A percentile compares a stretch with the other conserved stretches of the same genome.
Conservation (phyloP, 257 asterid species). For the Henckelia pumila region DNA sequence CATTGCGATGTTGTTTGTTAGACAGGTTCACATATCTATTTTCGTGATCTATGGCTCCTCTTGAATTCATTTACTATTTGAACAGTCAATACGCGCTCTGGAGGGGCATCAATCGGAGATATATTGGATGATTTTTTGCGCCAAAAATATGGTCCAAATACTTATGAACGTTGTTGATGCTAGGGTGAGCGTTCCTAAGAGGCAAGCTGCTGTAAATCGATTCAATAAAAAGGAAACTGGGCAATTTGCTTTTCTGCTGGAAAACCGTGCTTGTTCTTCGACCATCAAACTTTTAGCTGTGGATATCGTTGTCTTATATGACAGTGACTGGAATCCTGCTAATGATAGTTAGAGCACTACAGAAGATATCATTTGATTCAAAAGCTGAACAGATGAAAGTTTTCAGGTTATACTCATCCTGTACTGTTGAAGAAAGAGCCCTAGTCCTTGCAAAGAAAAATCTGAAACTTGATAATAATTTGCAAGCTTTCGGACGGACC, state of each 20-base stretch:
- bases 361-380: constrained; percentile 56
- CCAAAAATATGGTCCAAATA: constrained; percentile 56
- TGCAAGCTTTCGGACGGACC: constrained; percentile 45
- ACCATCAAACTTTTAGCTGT: constrained; percentile 51
- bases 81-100: constrained; percentile 53
- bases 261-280: constrained; percentile 76
- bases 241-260: constrained; percentile 72
- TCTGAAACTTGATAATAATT: constrained; percentile 42
- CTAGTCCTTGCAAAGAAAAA: constrained; percentile 63
- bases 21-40: constrained; percentile 7
- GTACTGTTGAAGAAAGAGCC: constrained; percentile 72
- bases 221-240: constrained; percentile 65
- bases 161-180: constrained; percentile 72
- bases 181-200: constrained; percentile 38
- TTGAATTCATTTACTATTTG: constrained; percentile 22
- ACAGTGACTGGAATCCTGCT: constrained; percentile 76
- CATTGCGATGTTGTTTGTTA: constrained; percentile 5
- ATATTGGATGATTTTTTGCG: constrained; percentile 68
- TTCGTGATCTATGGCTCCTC: constrained; percentile 10
- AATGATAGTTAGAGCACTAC: constrained; percentile 72
- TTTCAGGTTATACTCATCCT: constrained; percentile 74
- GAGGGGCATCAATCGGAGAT: constrained; percentile 44
- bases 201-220: constrained; percentile 65
- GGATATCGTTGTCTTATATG: constrained; percentile 61
- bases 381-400: constrained; percentile 54